A percentile compares a stretch with the other conserved stretches of the same genome.
Evolutionary conservation across 2,329 filamentous ascomycete species (phyloP).

Genomic region (Pochonia chlamydosporia): DNA sequence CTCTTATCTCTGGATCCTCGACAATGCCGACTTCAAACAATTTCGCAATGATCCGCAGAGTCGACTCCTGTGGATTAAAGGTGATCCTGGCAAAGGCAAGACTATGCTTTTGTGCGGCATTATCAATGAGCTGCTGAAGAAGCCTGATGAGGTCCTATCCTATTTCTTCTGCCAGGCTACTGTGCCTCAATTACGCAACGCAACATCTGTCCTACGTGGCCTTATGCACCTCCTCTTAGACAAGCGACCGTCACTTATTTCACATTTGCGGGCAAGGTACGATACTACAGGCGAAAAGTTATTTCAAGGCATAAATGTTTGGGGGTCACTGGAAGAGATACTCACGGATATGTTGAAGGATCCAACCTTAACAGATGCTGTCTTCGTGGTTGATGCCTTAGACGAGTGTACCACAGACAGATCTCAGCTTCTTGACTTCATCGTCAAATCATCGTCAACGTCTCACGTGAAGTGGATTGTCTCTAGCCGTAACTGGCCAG

Average conservation of each 20-base stretch:
- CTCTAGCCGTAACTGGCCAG: conserved; percentile 35
- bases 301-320: conserved; percentile 34
- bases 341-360: conserved; percentile 34
- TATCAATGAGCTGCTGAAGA: conserved; percentile 13
- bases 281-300: conserved; percentile 23
- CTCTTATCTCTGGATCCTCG: conserved; percentile 28
- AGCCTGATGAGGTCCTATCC: not conserved
- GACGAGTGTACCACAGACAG: conserved; percentile 33
- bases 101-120: conserved; percentile 36
- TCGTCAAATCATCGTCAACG: conserved; percentile 17
- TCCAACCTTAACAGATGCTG: conserved; percentile 15
- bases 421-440: conserved; percentile 27
- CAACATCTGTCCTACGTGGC: conserved; percentile 18
- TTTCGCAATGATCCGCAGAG: conserved; percentile 8
- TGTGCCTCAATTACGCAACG: not conserved
- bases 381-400: conserved; percentile 40
- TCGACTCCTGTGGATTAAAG: conserved; percentile 31
- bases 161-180: conserved; percentile 9
- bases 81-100: too few species aligned
- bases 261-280: conserved; percentile 28
- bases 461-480: conserved; percentile 34
- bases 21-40: conserved; percentile 16
- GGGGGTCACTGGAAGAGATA: conserved; percentile 28
- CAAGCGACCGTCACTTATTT: conserved; percentile 25
- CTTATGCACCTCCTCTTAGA: conserved; percentile 34